A percentile compares a stretch with the other conserved stretches of the same genome.
Evolutionary conservation across 73 alveolate genomes (phyloP).

Genomic region (Uronychia setigera): DNA sequence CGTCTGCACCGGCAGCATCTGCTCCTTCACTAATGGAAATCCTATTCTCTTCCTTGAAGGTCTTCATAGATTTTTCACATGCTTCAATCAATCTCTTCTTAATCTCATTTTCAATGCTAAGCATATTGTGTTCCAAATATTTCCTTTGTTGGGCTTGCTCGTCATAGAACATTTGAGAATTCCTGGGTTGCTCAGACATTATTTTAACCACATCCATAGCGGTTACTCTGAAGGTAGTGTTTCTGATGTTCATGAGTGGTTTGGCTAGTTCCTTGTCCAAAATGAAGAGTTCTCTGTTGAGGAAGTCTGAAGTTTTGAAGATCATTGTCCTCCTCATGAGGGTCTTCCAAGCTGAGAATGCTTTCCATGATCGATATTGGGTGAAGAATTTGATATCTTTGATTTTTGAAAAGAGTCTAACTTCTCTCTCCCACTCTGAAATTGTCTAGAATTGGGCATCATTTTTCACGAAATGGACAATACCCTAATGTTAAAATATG

Average conservation of each 20-base stretch:
- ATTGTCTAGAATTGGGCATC: slow-evolving; percentile 79
- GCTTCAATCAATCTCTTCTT: slow-evolving; percentile 62
- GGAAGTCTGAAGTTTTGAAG: slow-evolving; percentile 66
- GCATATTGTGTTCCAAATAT: slow-evolving; percentile 58
- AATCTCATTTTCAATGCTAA: slow-evolving; percentile 64
- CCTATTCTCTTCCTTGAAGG: slow-evolving; percentile 82
- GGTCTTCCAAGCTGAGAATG: slow-evolving; percentile 89
- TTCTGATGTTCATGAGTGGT: slow-evolving; percentile 80
- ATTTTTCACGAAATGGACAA: slow-evolving; percentile 80
- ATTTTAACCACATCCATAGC: slow-evolving; percentile 74
- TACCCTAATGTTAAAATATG: too few relatives aligned
- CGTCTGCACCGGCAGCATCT: slow-evolving; percentile 46
- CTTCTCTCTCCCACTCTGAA: slow-evolving; percentile 91
- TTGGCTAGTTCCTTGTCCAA: slow-evolving; percentile 76
- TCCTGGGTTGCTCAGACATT: slow-evolving; percentile 65
- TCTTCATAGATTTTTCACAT: slow-evolving; percentile 78
- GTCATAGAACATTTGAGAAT: slow-evolving; percentile 62
- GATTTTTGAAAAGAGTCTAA: slow-evolving; percentile 65
- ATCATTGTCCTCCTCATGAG: slow-evolving; percentile 83
- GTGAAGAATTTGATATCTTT: slow-evolving; percentile 75
- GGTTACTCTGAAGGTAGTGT: slow-evolving; percentile 56
- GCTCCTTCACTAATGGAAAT: slow-evolving; percentile 73
- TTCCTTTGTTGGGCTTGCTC: slow-evolving; percentile 66
- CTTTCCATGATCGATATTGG: slow-evolving; percentile 79
- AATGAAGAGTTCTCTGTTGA: slow-evolving; percentile 78